phyloP scores from a whole-genome alignment of 179 eudicot genomes.

The Nepenthes alata region DNA sequence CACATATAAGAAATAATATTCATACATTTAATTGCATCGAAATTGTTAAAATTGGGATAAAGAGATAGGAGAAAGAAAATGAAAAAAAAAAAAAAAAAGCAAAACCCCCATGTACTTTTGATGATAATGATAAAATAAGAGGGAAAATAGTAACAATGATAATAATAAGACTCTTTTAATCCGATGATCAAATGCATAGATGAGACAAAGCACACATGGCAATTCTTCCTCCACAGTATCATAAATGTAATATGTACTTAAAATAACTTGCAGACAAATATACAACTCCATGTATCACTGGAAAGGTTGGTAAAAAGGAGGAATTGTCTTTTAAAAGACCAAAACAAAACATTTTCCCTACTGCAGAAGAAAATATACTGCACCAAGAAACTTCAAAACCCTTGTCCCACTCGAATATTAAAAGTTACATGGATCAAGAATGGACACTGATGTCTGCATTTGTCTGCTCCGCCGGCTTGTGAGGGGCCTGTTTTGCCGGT shows the following conservation, averaged over 20 bases:
- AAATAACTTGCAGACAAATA: conserved; percentile 13
- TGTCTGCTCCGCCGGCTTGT: conserved; percentile 17
- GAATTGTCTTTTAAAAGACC: conserved; percentile 1
- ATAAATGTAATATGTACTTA: conserved; percentile 25
- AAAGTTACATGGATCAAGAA: conserved; percentile 18
- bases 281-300: conserved; percentile 22
- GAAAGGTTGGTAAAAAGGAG: conserved; percentile 12
- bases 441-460: conserved; percentile 25
- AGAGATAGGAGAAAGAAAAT: no score
- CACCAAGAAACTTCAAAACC: conserved; percentile 2
- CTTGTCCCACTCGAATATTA: conserved; percentile 8
- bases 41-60: no score
- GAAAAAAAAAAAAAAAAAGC: no score
- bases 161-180: no score
- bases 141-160: no score
- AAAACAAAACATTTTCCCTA: background rate
- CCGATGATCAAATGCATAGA: no score
- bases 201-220: background rate
- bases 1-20: no score
- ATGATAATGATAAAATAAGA: no score
- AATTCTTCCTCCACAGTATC: background rate
- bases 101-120: no score
- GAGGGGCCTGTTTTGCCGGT: conserved; percentile 6
- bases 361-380: conserved; percentile 4
- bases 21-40: no score